These are phyloP conservation scores for Tetrahymena borealis DNA, from an alignment of 73 alveolate genomes.

Conservation along the genomic window DNA sequence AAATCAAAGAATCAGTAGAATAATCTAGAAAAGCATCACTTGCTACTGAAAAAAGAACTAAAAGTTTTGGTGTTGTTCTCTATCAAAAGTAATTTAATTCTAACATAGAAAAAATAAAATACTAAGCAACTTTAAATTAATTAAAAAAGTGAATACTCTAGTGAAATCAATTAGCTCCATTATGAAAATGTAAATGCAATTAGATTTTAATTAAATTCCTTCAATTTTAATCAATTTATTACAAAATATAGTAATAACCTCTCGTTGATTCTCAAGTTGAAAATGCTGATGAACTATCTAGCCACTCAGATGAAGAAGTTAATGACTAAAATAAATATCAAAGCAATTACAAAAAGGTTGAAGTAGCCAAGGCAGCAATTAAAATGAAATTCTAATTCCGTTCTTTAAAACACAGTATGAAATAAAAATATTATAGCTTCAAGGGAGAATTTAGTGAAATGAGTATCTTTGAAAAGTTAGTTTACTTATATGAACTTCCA, in stretches of 20 bases:
- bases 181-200: not conserved
- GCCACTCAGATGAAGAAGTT: not conserved
- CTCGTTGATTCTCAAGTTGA: not conserved
- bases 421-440: not conserved
- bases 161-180: not conserved
- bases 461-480: constrained; percentile 18
- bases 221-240: not conserved
- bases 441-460: constrained; percentile 43
- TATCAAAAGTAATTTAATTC: not conserved
- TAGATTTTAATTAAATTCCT: no score
- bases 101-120: not conserved
- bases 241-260: not conserved
- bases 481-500: constrained; percentile 50
- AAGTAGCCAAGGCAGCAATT: not conserved
- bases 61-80: not conserved
- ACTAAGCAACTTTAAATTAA: not conserved
- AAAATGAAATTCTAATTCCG: not conserved
- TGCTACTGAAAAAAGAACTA: no score
- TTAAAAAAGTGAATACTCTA: not conserved
- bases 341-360: not conserved
- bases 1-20: no score
- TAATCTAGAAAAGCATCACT: no score
- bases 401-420: not conserved
- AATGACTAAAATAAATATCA: not conserved
- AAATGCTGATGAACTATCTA: not conserved